A percentile compares a stretch with the other conserved stretches of the same genome.
Conservation (phyloP, 441 rosid genomes). For the Eugenia klotzschiana region DNA sequence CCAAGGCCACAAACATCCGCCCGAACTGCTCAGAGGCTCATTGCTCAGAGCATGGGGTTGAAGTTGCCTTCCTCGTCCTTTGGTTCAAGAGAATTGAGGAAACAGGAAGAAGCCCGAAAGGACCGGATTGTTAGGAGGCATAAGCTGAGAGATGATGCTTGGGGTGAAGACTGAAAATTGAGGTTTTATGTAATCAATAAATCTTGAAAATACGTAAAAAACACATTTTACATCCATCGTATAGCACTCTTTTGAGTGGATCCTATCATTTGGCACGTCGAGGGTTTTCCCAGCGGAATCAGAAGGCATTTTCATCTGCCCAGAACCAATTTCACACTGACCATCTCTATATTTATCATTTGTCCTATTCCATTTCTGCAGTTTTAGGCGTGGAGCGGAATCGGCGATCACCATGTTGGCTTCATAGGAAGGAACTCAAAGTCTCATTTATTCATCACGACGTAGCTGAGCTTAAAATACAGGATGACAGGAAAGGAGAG, state of each 20-base stretch:
- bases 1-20: slow-evolving; percentile 81
- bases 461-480: background rate
- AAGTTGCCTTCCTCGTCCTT: slow-evolving; percentile 46
- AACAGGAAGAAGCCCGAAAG: slow-evolving; percentile 76
- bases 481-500: background rate
- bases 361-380: background rate
- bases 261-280: background rate
- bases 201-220: background rate
- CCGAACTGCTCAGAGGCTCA: slow-evolving; percentile 75
- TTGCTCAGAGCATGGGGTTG: slow-evolving; percentile 83
- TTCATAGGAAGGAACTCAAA: background rate
- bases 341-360: background rate
- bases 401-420: background rate
- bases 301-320: background rate
- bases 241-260: background rate
- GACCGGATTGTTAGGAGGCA: slow-evolving; percentile 62
- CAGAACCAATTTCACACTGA: background rate
- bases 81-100: slow-evolving; percentile 49
- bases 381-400: background rate
- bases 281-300: background rate
- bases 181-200: background rate
- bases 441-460: background rate
- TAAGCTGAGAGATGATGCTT: slow-evolving; percentile 69
- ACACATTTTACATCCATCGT: background rate
- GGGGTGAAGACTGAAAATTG: slow-evolving; percentile 59